Conservation (phyloP, 2,329 filamentous ascomycete genomes). For the Fragosphaeria purpurea region DNA sequence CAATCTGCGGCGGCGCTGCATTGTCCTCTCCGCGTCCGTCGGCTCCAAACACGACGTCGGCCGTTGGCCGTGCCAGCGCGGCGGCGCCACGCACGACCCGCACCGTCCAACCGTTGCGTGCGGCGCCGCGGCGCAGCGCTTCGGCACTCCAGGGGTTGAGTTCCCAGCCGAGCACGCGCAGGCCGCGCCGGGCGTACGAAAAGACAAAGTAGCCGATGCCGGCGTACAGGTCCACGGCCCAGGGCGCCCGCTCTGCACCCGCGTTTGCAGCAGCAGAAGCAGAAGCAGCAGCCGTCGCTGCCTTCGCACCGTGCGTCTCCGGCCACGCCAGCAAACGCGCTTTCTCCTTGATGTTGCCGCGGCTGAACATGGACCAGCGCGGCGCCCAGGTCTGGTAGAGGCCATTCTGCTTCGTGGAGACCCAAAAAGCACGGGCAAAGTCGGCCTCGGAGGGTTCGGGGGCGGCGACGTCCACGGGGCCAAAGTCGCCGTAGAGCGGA, state of each 20-base stretch:
- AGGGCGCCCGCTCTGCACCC: conserved; percentile 15
- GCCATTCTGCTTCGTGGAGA: conserved; percentile 64
- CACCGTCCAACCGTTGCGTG: conserved; percentile 56
- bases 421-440: conserved; percentile 66
- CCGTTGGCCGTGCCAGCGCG: conserved; percentile 28
- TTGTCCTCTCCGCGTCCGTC: not conserved
- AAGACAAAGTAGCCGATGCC: conserved; percentile 94
- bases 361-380: conserved; percentile 85
- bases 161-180: conserved; percentile 78
- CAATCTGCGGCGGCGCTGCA: conserved; percentile 32
- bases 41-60: conserved; percentile 28
- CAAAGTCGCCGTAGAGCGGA: conserved; percentile 67
- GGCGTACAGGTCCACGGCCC: conserved; percentile 74
- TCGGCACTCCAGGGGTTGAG: conserved; percentile 83
- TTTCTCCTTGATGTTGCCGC: conserved; percentile 86
- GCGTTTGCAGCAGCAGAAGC: too few species aligned
- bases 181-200: conserved; percentile 62
- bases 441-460: conserved; percentile 33
- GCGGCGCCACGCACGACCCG: conserved; percentile 36
- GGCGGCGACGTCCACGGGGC: conserved; percentile 27
- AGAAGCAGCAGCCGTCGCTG: not conserved
- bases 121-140: conserved; percentile 65
- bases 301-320: not conserved
- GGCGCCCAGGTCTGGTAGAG: conserved; percentile 83
- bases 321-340: conserved; percentile 56